Percentiles rank a stretch among this genome's conserved stretches.
phyloP scores from a whole-genome alignment of 2,329 filamentous ascomycete species.

The Fusarium proliferatum region DNA sequence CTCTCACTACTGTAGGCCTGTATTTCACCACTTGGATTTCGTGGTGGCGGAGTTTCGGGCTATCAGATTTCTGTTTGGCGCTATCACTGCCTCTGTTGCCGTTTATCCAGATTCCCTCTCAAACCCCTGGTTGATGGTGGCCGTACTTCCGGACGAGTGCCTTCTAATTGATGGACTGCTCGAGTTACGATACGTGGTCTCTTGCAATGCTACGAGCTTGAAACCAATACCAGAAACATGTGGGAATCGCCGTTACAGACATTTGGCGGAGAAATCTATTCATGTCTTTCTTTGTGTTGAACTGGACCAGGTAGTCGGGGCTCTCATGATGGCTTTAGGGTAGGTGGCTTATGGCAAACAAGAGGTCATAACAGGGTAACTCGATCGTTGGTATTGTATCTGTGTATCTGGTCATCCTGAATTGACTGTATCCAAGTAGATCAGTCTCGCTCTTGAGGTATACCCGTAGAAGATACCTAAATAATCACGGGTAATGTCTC shows the following conservation, averaged over 20 bases:
- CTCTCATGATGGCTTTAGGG: background rate
- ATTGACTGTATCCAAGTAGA: background rate
- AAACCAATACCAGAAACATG: conserved; percentile 2
- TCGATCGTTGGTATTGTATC: background rate
- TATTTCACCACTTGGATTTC: conserved; percentile 12
- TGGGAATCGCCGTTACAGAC: background rate
- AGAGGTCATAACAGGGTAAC: background rate
- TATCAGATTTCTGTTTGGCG: conserved; percentile 28
- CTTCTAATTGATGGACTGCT: background rate
- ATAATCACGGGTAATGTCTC: background rate
- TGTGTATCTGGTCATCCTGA: background rate
- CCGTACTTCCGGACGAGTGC: conserved; percentile 21
- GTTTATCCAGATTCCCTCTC: conserved; percentile 43
- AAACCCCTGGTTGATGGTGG: conserved; percentile 20
- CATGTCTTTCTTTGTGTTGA: background rate
- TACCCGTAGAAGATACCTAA: no score
- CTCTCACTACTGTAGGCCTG: background rate
- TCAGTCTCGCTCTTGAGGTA: no score
- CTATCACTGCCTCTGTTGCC: conserved; percentile 37
- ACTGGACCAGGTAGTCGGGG: background rate
- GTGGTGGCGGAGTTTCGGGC: conserved; percentile 37
- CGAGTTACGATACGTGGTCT: conserved; percentile 3
- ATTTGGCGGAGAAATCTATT: background rate
- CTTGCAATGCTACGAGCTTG: background rate
- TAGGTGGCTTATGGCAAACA: background rate